A percentile compares a stretch with the other conserved stretches of the same genome.
Evolutionary conservation across 768 basidiomycete species (phyloP).

Genomic region (Crucibulum laeve): DNA sequence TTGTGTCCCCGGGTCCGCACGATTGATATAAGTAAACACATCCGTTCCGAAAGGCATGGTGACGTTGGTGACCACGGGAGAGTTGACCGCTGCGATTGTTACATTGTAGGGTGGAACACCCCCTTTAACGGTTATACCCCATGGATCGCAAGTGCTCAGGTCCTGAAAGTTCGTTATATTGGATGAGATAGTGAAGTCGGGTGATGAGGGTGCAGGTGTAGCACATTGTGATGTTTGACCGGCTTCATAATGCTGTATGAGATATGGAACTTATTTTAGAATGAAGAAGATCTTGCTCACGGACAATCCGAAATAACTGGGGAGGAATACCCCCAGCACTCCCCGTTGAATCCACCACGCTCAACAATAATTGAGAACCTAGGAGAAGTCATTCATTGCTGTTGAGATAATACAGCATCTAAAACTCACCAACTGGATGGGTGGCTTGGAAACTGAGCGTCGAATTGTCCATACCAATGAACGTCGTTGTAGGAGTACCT

Average conservation of each 20-base stretch:
- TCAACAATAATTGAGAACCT: slow-evolving; percentile 4
- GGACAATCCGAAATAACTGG: slow-evolving; percentile 20
- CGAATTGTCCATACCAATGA: slow-evolving; percentile 26
- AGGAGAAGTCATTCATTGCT: slow-evolving; percentile 9
- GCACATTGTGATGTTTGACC: slow-evolving; percentile 30
- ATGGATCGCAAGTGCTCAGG: slow-evolving; percentile 34
- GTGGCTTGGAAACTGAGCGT: slow-evolving; percentile 31
- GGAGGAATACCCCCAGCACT: slow-evolving; percentile 36
- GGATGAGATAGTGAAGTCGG: slow-evolving; percentile 26
- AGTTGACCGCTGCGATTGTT: slow-evolving; percentile 31
- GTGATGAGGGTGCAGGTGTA: slow-evolving; percentile 43
- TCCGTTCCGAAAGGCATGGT: slow-evolving; percentile 32
- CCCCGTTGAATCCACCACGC: slow-evolving; percentile 28
- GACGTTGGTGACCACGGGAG: slow-evolving; percentile 35
- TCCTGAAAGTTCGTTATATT: slow-evolving; percentile 34
- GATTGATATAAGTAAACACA: slow-evolving; percentile 37
- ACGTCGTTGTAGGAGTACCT: slow-evolving; percentile 26
- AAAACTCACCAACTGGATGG: slow-evolving; percentile 34
- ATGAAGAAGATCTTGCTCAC: slow-evolving; percentile 20
- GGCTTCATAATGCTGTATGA: background rate
- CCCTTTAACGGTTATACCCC: slow-evolving; percentile 34
- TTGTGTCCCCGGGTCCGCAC: slow-evolving; percentile 24
- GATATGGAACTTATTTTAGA: slow-evolving; percentile 23
- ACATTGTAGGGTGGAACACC: slow-evolving; percentile 40
- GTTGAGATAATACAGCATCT: background rate